Conservation (phyloP, 768 basidiomycete genomes). For the Phaeolepiota aurea region DNA sequence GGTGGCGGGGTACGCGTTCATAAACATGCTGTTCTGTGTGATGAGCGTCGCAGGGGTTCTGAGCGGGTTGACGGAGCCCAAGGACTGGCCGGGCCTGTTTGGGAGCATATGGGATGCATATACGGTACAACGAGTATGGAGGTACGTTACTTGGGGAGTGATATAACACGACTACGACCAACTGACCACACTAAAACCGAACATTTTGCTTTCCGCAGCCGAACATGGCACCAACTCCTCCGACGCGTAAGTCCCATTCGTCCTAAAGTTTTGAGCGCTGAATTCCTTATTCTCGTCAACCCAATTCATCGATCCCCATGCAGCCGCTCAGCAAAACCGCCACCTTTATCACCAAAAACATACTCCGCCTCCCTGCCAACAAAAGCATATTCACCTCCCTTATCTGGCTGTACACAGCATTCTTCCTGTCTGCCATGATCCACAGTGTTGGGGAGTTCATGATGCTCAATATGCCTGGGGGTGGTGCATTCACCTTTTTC, state of each 20-base stretch:
- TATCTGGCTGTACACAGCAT: background rate
- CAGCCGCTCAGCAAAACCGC: constrained; percentile 3
- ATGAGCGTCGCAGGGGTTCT: constrained; percentile 4
- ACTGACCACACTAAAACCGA: background rate
- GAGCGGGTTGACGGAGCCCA: constrained; percentile 9
- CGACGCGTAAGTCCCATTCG: constrained; percentile 11
- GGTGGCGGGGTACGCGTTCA: background rate
- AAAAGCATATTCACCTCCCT: background rate
- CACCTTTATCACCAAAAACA: background rate
- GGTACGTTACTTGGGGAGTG: constrained; percentile 12
- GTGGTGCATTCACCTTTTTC: background rate
- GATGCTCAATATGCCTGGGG: background rate
- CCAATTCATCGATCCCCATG: background rate
- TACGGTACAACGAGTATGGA: constrained; percentile 21
- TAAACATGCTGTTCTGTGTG: constrained; percentile 3
- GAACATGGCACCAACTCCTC: constrained; percentile 17
- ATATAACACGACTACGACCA: too few species aligned
- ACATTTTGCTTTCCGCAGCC: constrained; percentile 9
- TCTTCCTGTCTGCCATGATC: background rate
- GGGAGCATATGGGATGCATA: constrained; percentile 18
- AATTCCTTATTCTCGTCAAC: background rate
- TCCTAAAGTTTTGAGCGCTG: background rate
- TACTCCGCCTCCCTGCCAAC: constrained; percentile 1
- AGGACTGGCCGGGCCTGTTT: constrained; percentile 19
- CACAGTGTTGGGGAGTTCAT: background rate